Evolutionary conservation across 1,284 basidiomycete species (phyloP).

Genomic region (Cutaneotrichosporon cutaneum): DNA sequence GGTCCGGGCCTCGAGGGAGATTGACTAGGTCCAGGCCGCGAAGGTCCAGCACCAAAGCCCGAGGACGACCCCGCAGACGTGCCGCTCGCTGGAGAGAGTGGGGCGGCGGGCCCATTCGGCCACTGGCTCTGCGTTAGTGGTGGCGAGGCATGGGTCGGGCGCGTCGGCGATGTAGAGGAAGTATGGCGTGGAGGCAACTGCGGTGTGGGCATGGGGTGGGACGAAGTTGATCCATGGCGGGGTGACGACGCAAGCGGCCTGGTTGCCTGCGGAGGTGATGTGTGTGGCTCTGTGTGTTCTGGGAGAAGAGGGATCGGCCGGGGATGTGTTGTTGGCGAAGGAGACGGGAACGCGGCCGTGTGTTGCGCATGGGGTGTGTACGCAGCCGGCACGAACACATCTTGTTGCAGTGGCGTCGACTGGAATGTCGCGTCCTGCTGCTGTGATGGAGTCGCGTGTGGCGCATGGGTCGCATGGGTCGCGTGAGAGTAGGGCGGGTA

Average conservation of each 20-base stretch:
- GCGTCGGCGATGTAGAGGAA: background rate
- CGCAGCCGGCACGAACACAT: background rate
- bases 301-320: background rate
- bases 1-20: background rate
- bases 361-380: background rate
- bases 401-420: background rate
- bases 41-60: background rate
- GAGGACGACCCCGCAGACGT: background rate
- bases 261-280: background rate
- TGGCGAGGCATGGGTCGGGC: background rate
- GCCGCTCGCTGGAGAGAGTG: background rate
- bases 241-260: background rate
- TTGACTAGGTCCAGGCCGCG: background rate
- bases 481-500: background rate
- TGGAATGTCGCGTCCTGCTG: background rate
- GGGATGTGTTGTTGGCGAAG: background rate
- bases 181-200: background rate
- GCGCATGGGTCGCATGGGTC: background rate
- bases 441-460: background rate
- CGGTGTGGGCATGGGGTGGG: background rate
- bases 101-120: background rate
- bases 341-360: background rate
- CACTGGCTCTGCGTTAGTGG: background rate
- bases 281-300: background rate
- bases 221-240: background rate